Conservation (phyloP, 139 green algal species). For the Nannochloris sp. region DNA sequence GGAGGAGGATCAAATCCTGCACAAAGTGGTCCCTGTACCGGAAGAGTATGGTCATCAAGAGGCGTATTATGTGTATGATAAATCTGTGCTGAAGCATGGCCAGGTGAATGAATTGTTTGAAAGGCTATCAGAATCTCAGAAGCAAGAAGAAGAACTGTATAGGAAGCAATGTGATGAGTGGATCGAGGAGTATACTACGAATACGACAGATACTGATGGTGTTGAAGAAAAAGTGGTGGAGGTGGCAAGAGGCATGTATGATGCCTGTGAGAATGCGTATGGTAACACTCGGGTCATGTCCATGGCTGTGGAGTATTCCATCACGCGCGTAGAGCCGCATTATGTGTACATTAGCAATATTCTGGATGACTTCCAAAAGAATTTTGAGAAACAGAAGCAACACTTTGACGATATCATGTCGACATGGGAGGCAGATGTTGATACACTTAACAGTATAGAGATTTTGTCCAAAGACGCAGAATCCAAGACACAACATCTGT, state of each 20-base stretch:
- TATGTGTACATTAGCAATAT: constrained; percentile 61
- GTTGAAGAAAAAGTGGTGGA: constrained; percentile 8
- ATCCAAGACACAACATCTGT: constrained; percentile 20
- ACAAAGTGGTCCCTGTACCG: not conserved
- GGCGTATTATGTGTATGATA: not conserved
- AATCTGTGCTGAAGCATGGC: constrained; percentile 8
- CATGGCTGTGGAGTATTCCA: constrained; percentile 63
- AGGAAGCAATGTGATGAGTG: not conserved
- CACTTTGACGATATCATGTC: constrained; percentile 43
- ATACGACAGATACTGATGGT: too few species aligned
- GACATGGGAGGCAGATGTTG: constrained; percentile 64
- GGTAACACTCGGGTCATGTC: constrained; percentile 74
- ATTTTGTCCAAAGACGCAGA: not conserved
- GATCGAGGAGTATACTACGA: too few species aligned
- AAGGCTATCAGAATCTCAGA: not conserved
- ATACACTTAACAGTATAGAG: constrained; percentile 33
- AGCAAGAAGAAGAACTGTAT: constrained; percentile 1
- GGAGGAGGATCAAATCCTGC: not conserved
- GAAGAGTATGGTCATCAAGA: not conserved
- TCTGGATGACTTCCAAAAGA: constrained; percentile 48
- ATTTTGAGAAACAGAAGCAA: constrained; percentile 20
- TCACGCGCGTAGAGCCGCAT: constrained; percentile 82
- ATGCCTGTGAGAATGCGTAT: constrained; percentile 37
- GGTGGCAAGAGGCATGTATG: not conserved
- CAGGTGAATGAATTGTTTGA: constrained; percentile 4